Base-by-base conservation (phyloP, 176 grass and related monocot genomes). In the Triticum dicoccoides region DNA sequence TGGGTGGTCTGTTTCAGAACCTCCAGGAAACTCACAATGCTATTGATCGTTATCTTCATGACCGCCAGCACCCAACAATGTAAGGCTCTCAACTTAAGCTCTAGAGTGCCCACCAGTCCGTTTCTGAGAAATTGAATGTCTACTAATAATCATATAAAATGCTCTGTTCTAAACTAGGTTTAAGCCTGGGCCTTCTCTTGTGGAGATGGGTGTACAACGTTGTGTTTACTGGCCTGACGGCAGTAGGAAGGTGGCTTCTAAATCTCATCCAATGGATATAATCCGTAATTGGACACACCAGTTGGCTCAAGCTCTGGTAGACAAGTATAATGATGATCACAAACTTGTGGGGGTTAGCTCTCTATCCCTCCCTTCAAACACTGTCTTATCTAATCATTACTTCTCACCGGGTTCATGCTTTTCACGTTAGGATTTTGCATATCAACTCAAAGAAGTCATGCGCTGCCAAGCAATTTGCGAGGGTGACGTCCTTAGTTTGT, bases 281-380 rank as follows among this genome's bases (percentile, higher is more conserved):
- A 15, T 73, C 6, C n/a, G n/a, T 73, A 9, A 47, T 27, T 45
- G 39, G n/a, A 45, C n/a, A 23, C 39, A 73, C 70, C n/a, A 25
- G 39, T 73, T 73, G 21, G 70, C 39, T 45, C 38, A 73, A 47
- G 70, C 70, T 73, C 44, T 73, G 70, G 9, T 73, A n/a, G 70
- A 73, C 11, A 5, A 25, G 70, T 73, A 73, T 73, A 47, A 73
- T 45, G 70, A 73, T 39, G 39, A 25, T 12, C 39, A 47, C n/a
- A 11, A 6, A 47, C 70, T 73, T 73, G 6, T 6, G 39, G n/a
- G 14, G 38, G 39, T 73, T 47, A 27, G 11, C n/a, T 25, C 38
- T 73, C 39, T 73, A 39, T 25, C 70, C n/a, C n/a, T 73, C n/a
- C 11, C 37, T 73, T 42, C 39, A 3, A 42, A 3, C 39, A n/a